Conservation (phyloP, 177 flowering plant species). For the Tripterygium wilfordii region DNA sequence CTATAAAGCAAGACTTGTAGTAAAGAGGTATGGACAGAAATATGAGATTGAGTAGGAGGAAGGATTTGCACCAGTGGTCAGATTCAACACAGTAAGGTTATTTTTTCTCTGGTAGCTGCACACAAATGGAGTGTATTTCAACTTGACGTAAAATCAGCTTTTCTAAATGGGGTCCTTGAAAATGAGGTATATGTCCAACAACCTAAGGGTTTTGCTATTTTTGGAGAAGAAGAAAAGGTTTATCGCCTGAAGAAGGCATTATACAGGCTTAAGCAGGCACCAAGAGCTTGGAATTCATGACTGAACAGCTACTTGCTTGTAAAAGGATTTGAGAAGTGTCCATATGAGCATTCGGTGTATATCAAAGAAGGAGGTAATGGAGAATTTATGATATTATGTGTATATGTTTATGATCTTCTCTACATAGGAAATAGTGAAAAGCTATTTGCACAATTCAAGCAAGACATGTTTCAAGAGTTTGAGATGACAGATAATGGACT, state of each 20-base stretch:
- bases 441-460: slow-evolving; percentile 1
- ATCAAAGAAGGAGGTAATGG: neutral
- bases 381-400: neutral
- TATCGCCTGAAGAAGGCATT: neutral
- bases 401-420: neutral
- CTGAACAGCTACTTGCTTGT: neutral
- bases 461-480: neutral
- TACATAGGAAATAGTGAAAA: neutral
- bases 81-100: too few relatives aligned
- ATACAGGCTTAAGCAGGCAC: neutral
- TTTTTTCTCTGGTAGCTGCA: too few relatives aligned
- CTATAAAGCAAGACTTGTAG: too few relatives aligned
- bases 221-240: neutral
- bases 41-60: too few relatives aligned
- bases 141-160: too few relatives aligned
- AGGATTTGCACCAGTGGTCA: too few relatives aligned
- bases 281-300: neutral
- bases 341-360: neutral
- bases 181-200: neutral
- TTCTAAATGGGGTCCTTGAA: too few relatives aligned
- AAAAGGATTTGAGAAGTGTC: neutral
- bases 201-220: neutral
- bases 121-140: too few relatives aligned
- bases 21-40: too few relatives aligned
- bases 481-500: slow-evolving; percentile 7